A percentile compares a stretch with the other conserved stretches of the same genome.
Conservation (phyloP, 768 basidiomycete species). For the Hygrophoropsis aurantiaca region DNA sequence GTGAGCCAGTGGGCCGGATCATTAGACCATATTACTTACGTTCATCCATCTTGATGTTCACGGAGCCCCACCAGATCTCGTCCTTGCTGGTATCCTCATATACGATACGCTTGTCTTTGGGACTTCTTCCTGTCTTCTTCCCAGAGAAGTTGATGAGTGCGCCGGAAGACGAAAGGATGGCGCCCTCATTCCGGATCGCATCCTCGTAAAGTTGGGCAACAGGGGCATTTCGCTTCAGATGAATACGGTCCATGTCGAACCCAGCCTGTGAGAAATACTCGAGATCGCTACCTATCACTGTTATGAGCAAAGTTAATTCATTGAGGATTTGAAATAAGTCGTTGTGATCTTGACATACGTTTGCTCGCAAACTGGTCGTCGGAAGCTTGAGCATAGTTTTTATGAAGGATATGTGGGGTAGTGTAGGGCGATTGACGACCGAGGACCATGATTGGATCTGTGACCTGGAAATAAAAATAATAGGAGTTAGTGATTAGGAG, state of each 20-base stretch:
- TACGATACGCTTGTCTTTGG: conserved; percentile 99
- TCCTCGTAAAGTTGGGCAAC: conserved; percentile 94
- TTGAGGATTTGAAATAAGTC: neutral
- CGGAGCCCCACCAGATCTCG: conserved; percentile 98
- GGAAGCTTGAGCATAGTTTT: conserved; percentile 73
- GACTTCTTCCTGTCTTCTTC: conserved; percentile 97
- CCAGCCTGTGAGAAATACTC: conserved; percentile 98
- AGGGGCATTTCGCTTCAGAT: conserved; percentile 91
- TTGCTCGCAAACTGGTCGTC: conserved; percentile 62
- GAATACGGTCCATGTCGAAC: conserved; percentile 97
- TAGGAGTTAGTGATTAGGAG: neutral
- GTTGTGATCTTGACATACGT: conserved; percentile 42
- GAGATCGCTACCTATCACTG: conserved; percentile 90
- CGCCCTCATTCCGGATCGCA: conserved; percentile 97
- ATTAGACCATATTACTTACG: conserved; percentile 47
- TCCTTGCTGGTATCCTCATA: conserved; percentile 96
- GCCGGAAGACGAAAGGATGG: conserved; percentile 93
- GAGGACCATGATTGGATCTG: conserved; percentile 58
- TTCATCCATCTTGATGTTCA: conserved; percentile 99
- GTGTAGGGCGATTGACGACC: conserved; percentile 79
- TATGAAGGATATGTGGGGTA: conserved; percentile 88
- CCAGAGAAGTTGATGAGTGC: conserved; percentile 99
- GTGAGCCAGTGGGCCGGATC: neutral
- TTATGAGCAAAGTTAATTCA: conserved; percentile 9
- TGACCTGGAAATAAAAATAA: conserved; percentile 8